These are phyloP conservation scores for Vitis vinifera DNA, from an alignment of 164 flowering plant species.

Conservation along the genomic window DNA sequence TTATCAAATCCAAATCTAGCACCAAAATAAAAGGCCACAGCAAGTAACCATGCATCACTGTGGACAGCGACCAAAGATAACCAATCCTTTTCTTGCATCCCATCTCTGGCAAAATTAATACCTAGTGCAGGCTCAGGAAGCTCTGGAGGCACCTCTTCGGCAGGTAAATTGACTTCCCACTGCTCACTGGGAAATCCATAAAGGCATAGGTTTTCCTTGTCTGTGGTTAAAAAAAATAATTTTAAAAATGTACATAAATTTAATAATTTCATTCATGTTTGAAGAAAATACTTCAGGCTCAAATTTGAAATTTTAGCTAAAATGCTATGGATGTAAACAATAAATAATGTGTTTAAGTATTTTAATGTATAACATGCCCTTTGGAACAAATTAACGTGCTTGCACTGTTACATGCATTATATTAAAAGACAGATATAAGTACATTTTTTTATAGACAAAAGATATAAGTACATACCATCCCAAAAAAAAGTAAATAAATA, in stretches of 20 bases:
- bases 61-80: constrained; percentile 47
- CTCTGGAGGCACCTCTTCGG: constrained; percentile 56
- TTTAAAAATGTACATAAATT: neutral
- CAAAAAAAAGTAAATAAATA: too few relatives aligned
- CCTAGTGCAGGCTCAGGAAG: constrained; percentile 60
- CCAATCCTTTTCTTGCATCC: constrained; percentile 52
- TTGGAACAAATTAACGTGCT: too few relatives aligned
- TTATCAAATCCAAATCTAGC: constrained; percentile 48
- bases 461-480: too few relatives aligned
- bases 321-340: neutral
- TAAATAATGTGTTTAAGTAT: neutral
- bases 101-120: constrained; percentile 57
- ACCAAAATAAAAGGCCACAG: constrained; percentile 53
- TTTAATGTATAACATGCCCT: too few relatives aligned
- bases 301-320: neutral
- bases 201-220: constrained; percentile 52
- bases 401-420: too few relatives aligned
- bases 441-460: too few relatives aligned
- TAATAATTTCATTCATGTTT: neutral
- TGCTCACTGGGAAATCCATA: constrained; percentile 48
- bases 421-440: too few relatives aligned
- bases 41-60: constrained; percentile 56
- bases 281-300: neutral
- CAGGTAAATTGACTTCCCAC: constrained; percentile 57
- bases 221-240: constrained; percentile 17